Base-by-base conservation (phyloP, 371 early-diverging fungal species). In the Synchytrium microbalum region DNA sequence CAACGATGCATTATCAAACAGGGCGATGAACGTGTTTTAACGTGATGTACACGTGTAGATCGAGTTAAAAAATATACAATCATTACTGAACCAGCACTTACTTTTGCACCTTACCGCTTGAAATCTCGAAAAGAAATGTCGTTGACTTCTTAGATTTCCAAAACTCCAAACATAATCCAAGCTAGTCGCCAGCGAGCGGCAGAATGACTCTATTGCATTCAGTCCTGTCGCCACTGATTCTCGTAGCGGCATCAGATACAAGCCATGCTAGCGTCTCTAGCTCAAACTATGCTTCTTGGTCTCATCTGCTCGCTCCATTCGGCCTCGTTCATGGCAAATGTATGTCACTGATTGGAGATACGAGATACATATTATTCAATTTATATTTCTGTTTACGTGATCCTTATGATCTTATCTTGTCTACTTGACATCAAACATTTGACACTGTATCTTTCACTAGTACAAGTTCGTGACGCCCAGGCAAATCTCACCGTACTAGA, bases 381-480 rank as follows among this genome's bases (percentile, higher is more conserved):
- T 10, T 19, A 19, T 38, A 5, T 19, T 5, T 19, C 46, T 38
- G 10, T 38, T 19, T 38, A 38, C 19, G 10, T 19, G 5, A 19
- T 38, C 5, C 46, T 38, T 5, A 38, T 19, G 46, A 5, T 38
- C 46, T n/a, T n/a, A n/a, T n/a, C n/a, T n/a, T n/a, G n/a, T n/a
- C n/a, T n/a, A n/a, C n/a, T n/a, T n/a, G n/a, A n/a, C n/a, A n/a
- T n/a, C n/a, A n/a, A n/a, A n/a, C n/a, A n/a, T n/a, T 56, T 56
- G 13, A 29, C 10, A 56, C 24, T 8, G 57, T 24, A 60, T 53
- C 61, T 58, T 55, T 29, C 13, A 27, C 13, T 58, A 90, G 90
- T 88, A 3, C 80, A 84, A 3, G 79, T 85, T 10, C 83, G 84
- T 53, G 90, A 89, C 72, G 79, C 82, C 56, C 84, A 78, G 75